phyloP scores from a whole-genome alignment of 768 basidiomycete species.

The Auricularia auricula-judae region DNA sequence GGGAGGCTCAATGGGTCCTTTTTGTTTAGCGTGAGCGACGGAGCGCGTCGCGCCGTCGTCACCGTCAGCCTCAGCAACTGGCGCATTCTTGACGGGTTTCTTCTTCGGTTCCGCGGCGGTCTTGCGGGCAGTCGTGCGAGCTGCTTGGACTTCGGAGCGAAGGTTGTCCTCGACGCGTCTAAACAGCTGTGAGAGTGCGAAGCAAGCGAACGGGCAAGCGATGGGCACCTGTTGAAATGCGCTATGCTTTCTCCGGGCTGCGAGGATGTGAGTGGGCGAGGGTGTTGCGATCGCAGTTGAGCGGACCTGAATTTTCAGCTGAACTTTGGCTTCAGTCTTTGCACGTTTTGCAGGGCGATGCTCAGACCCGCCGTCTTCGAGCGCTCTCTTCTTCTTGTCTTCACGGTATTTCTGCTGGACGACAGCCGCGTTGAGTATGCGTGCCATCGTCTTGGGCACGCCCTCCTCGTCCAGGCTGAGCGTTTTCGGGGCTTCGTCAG shows the following conservation, averaged over 20 bases:
- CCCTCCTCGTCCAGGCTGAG: constrained; percentile 37
- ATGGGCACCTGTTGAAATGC: constrained; percentile 61
- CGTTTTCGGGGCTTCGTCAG: constrained; percentile 30
- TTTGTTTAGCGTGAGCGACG: constrained; percentile 37
- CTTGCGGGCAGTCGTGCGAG: constrained; percentile 1
- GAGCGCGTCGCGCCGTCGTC: constrained; percentile 20
- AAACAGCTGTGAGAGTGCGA: constrained; percentile 3
- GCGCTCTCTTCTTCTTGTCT: constrained; percentile 29
- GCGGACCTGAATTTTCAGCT: constrained; percentile 2
- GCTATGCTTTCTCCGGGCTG: constrained; percentile 59
- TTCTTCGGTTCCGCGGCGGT: background rate
- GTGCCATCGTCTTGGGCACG: constrained; percentile 57
- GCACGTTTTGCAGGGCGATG: constrained; percentile 6
- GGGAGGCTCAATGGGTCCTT: constrained; percentile 7
- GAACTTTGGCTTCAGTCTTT: background rate
- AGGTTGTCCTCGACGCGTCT: constrained; percentile 70
- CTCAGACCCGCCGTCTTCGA: background rate
- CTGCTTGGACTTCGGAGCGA: constrained; percentile 20
- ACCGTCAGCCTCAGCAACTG: background rate
- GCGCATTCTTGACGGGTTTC: background rate
- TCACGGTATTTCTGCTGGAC: constrained; percentile 45
- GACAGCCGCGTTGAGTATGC: constrained; percentile 52
- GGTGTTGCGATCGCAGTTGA: background rate
- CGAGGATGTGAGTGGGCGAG: constrained; percentile 29
- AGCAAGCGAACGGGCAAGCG: background rate